phyloP scores from a whole-genome alignment of 306 rosid genomes.

The Casuarina glauca region DNA sequence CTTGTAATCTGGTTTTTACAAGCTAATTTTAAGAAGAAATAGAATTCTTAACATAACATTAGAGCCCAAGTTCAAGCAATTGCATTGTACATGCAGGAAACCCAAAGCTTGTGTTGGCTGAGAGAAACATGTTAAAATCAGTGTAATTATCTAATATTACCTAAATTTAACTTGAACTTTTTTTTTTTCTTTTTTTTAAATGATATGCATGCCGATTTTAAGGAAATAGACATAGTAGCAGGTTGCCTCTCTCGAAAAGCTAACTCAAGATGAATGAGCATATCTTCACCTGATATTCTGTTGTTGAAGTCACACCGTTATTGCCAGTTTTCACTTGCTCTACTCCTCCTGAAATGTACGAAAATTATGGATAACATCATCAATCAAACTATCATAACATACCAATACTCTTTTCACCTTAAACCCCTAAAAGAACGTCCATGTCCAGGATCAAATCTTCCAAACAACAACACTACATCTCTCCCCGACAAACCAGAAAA shows the following conservation, averaged over 20 bases:
- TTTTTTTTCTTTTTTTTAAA: too few relatives aligned
- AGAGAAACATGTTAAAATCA: too few relatives aligned
- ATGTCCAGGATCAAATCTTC: background rate
- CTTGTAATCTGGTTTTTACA: too few relatives aligned
- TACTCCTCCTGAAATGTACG: slow-evolving; percentile 24
- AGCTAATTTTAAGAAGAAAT: too few relatives aligned
- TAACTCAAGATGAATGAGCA: background rate
- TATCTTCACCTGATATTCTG: slow-evolving; percentile 42
- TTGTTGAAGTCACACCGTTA: slow-evolving; percentile 32
- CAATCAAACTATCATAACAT: background rate
- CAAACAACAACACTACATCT: background rate
- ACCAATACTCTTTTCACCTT: background rate
- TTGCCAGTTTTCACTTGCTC: slow-evolving; percentile 22
- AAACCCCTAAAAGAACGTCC: background rate
- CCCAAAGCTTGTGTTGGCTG: too few relatives aligned
- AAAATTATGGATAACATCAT: background rate
- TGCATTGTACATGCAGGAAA: too few relatives aligned
- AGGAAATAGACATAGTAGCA: background rate
- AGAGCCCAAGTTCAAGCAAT: too few relatives aligned
- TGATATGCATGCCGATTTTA: too few relatives aligned
- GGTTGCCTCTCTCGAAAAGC: background rate
- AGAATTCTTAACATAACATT: too few relatives aligned
- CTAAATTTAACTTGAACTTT: too few relatives aligned
- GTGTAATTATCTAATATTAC: too few relatives aligned
- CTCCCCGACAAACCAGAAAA: background rate